phyloP scores from a whole-genome alignment of 2,329 filamentous ascomycete genomes.

The Lachnellula cervina region DNA sequence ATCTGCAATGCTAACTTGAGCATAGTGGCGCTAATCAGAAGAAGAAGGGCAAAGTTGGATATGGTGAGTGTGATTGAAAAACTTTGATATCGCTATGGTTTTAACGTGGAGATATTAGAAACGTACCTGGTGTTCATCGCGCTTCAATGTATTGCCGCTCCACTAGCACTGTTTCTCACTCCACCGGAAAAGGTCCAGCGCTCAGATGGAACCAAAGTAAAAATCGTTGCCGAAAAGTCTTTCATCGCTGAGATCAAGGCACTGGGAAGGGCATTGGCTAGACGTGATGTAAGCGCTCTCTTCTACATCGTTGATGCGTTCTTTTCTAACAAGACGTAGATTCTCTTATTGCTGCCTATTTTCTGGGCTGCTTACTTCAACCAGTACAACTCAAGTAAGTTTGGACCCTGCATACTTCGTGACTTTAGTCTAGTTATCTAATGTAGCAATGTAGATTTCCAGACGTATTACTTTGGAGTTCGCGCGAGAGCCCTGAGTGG shows the following conservation, averaged over 20 bases:
- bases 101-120: conserved; percentile 15
- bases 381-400: conserved; percentile 38
- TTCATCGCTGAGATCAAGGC: conserved; percentile 47
- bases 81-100: too few species aligned
- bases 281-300: conserved; percentile 25
- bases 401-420: neutral
- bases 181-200: conserved; percentile 56
- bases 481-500: conserved; percentile 40
- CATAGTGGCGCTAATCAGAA: neutral
- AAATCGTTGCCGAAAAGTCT: conserved; percentile 50
- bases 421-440: neutral
- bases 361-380: conserved; percentile 35
- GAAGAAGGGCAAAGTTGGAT: neutral
- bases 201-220: conserved; percentile 49
- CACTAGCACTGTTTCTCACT: conserved; percentile 57
- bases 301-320: neutral
- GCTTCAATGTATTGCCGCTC: conserved; percentile 57
- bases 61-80: neutral
- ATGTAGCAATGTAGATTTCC: conserved; percentile 22
- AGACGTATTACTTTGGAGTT: conserved; percentile 41
- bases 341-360: conserved; percentile 34
- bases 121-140: conserved; percentile 67
- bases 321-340: conserved; percentile 21
- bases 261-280: conserved; percentile 35
- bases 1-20: neutral